Evolutionary conservation across 1,284 basidiomycete genomes (phyloP).

Genomic region (Ceratobasidium sp.): DNA sequence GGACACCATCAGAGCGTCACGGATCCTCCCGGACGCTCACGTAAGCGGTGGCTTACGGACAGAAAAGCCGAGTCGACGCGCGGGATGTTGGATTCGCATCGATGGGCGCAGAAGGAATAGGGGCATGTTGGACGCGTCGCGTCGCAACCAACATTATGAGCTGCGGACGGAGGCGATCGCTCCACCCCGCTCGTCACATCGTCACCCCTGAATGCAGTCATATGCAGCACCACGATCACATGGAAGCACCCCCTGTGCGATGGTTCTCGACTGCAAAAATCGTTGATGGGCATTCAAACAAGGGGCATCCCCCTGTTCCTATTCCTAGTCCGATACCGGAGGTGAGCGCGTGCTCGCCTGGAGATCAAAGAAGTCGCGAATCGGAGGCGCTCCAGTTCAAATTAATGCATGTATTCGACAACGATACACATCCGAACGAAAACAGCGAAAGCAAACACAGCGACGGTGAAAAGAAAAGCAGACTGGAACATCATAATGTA

Average conservation of each 20-base stretch:
- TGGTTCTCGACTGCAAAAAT: constrained; percentile 25
- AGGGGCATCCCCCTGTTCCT: constrained; percentile 25
- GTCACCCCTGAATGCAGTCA: constrained; percentile 3
- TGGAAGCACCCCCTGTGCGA: not conserved
- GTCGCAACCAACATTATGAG: constrained; percentile 14
- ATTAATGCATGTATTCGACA: constrained; percentile 7
- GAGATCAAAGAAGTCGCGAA: constrained; percentile 20
- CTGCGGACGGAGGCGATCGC: not conserved
- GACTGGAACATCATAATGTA: not conserved
- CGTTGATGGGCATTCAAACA: constrained; percentile 23
- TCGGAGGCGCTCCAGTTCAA: constrained; percentile 5
- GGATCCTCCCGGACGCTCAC: constrained; percentile 6
- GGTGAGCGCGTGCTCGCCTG: constrained; percentile 19
- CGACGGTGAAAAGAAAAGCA: not conserved
- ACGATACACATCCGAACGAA: not conserved
- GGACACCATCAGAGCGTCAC: not conserved
- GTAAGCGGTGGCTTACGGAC: not conserved
- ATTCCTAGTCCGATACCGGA: constrained; percentile 25
- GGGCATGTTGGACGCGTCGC: constrained; percentile 20
- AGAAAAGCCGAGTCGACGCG: constrained; percentile 2
- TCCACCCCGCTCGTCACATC: constrained; percentile 6
- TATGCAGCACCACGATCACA: constrained; percentile 7
- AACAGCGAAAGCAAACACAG: not conserved
- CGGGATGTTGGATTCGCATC: not conserved
- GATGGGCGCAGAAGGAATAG: not conserved